These are phyloP conservation scores for Aureobasidium zeae DNA, from an alignment of 2,329 filamentous ascomycete species.

Conservation along the genomic window DNA sequence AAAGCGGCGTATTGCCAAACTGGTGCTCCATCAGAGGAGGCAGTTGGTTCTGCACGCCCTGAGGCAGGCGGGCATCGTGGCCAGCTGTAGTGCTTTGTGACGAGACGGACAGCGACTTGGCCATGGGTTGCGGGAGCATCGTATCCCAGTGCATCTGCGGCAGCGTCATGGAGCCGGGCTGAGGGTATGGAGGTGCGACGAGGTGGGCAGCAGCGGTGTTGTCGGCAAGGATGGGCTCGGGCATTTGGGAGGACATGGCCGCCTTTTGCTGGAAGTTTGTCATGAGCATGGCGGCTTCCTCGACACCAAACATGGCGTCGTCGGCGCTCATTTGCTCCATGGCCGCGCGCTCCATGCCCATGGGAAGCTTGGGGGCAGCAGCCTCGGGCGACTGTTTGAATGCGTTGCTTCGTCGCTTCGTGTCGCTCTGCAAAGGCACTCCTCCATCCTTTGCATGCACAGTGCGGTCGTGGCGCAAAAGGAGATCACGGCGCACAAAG, in stretches of 20 bases:
- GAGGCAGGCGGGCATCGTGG: slow-evolving; percentile 50
- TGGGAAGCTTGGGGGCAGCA: slow-evolving; percentile 63
- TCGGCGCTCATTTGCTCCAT: slow-evolving; percentile 89
- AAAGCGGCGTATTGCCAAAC: slow-evolving; percentile 64
- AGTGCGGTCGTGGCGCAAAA: slow-evolving; percentile 93
- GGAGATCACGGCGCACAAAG: slow-evolving; percentile 91
- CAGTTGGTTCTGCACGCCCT: slow-evolving; percentile 42
- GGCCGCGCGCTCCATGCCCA: slow-evolving; percentile 74
- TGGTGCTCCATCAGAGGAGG: slow-evolving; percentile 55
- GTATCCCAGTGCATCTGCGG: slow-evolving; percentile 88
- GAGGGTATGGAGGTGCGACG: slow-evolving; percentile 64
- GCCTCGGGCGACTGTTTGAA: slow-evolving; percentile 54
- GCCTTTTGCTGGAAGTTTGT: slow-evolving; percentile 92
- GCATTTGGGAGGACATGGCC: slow-evolving; percentile 63
- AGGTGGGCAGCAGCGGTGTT: slow-evolving; percentile 59
- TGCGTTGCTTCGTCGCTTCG: slow-evolving; percentile 60
- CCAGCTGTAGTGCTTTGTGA: slow-evolving; percentile 47
- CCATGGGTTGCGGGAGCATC: slow-evolving; percentile 62
- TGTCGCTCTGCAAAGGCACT: slow-evolving; percentile 84
- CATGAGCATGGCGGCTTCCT: slow-evolving; percentile 97
- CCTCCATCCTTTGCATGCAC: slow-evolving; percentile 98
- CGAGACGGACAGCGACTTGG: slow-evolving; percentile 47
- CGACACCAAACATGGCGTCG: slow-evolving; percentile 88
- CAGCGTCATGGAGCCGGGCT: slow-evolving; percentile 63
- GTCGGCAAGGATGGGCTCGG: slow-evolving; percentile 62